Conservation (phyloP, 2,329 filamentous ascomycete genomes). For the Paecilomyces variotii region DNA sequence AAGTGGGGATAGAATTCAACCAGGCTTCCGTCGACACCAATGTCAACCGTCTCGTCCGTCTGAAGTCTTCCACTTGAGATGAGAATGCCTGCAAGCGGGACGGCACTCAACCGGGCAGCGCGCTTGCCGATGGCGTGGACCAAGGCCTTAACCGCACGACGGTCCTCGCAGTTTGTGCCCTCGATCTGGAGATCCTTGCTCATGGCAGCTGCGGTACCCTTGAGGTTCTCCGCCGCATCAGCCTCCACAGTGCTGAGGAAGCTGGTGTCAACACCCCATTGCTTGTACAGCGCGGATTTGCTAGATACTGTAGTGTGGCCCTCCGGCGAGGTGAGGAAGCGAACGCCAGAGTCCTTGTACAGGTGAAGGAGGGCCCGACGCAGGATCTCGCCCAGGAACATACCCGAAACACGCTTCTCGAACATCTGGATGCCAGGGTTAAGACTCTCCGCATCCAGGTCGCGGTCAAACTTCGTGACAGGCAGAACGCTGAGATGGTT, state of each 20-base stretch:
- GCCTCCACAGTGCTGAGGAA: slow-evolving; percentile 81
- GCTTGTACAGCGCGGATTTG: slow-evolving; percentile 60
- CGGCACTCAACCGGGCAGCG: slow-evolving; percentile 77
- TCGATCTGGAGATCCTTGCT: slow-evolving; percentile 69
- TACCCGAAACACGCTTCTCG: slow-evolving; percentile 94
- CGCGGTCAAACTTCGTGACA: slow-evolving; percentile 71
- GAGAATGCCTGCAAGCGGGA: slow-evolving; percentile 78
- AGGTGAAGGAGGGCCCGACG: slow-evolving; percentile 68
- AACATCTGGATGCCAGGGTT: slow-evolving; percentile 98
- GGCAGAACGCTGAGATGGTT: slow-evolving; percentile 85
- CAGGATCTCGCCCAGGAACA: slow-evolving; percentile 95
- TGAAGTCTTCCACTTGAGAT: slow-evolving; percentile 68
- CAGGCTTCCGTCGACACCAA: slow-evolving; percentile 89
- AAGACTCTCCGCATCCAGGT: slow-evolving; percentile 69
- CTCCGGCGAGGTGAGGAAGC: slow-evolving; percentile 66
- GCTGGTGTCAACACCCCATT: slow-evolving; percentile 86
- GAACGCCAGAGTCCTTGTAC: slow-evolving; percentile 56
- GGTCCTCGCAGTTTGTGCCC: slow-evolving; percentile 72
- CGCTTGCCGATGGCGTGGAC: slow-evolving; percentile 78
- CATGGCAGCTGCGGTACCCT: slow-evolving; percentile 67
- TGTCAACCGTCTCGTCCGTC: slow-evolving; percentile 66
- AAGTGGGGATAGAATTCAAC: slow-evolving; percentile 96
- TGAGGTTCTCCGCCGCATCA: slow-evolving; percentile 65
- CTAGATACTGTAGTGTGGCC: slow-evolving; percentile 60
- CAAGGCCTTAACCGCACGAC: slow-evolving; percentile 76